Conservation (phyloP, 2,329 filamentous ascomycete genomes). For the Raffaelea arxii region DNA sequence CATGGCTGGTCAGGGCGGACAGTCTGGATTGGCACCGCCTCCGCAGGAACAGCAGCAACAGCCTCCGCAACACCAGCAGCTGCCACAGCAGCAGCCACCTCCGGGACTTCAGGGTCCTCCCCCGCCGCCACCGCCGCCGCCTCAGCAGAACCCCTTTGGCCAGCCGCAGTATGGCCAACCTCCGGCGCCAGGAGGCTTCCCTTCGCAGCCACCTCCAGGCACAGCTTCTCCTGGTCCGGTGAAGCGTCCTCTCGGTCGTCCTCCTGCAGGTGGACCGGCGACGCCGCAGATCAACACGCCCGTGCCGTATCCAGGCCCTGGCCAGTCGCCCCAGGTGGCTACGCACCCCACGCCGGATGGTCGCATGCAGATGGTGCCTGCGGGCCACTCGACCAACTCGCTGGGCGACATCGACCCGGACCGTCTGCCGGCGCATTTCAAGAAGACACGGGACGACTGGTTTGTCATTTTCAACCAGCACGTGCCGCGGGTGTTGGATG, state of each 20-base stretch:
- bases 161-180: conserved; percentile 53
- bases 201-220: conserved; percentile 70
- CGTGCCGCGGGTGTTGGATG: conserved; percentile 80
- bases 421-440: conserved; percentile 72
- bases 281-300: conserved; percentile 89
- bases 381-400: conserved; percentile 46
- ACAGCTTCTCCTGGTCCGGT: conserved; percentile 80
- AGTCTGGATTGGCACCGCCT: conserved; percentile 76
- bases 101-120: conserved; percentile 50
- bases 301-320: conserved; percentile 73
- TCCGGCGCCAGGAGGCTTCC: conserved; percentile 59
- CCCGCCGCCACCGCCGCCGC: conserved; percentile 48
- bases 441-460: conserved; percentile 88
- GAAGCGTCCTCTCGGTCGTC: conserved; percentile 63
- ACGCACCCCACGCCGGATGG: conserved; percentile 73
- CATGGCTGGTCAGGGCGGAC: conserved; percentile 79
- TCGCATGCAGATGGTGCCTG: conserved; percentile 42
- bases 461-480: conserved; percentile 94
- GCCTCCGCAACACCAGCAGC: conserved; percentile 53
- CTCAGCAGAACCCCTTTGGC: conserved; percentile 59
- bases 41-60: conserved; percentile 55
- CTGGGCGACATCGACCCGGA: conserved; percentile 83
- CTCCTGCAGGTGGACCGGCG: conserved; percentile 59
- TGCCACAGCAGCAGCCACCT: conserved; percentile 73
- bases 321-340: conserved; percentile 71